Evolutionary conservation across 208 protist genomes (phyloP), one percentile per base, ranked within the genome.

Genomic region (Trypanosoma brucei): DNA sequence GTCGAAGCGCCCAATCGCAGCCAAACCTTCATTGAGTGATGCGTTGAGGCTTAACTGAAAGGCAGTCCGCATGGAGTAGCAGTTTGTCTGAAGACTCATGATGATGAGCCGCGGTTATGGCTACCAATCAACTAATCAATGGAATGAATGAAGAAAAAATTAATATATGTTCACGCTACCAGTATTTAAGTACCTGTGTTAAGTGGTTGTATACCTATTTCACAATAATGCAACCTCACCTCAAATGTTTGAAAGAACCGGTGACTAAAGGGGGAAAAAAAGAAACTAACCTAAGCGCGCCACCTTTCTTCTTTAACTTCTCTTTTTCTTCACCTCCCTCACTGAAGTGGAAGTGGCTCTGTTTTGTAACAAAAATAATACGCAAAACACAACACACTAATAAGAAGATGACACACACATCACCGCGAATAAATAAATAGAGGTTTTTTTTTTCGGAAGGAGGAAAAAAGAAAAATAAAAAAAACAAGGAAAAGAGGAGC

Each of bases 1-100:
- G 54, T 72, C 71, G 62, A 94, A 94, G 52, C 84, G 79, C 3
- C 87, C 87, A 37, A 79, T 78, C 6, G 76, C 64, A 13, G 83
- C 84, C 38, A 88, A 67, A 49, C 79, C 76, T 3, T 79, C 63
- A 42, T 81, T 40, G 33, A 93, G 74, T 39, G 80, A 63, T 3
- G 70, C 78, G 13, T 75, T 73, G 1, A 93, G 70, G 38, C 78
- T 58, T 13, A 76, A 50, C 76, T 93, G 83, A 55, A 93, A 93
- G 31, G 77, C 75, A 1, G 76, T 76, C 61, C 74, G 75, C 54
- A 93, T 75, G 44, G 77, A 57, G 59, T 76, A 85, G 44, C 72
- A 79, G 59, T 60, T 65, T 11, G 68, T 59, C 44, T 72, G 49
- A 35, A 45, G 44, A 14, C 55, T 44, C 64, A 68, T 73, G 55